Base-by-base conservation (phyloP, 129 eudicot species). In the Deinandra increscens region DNA sequence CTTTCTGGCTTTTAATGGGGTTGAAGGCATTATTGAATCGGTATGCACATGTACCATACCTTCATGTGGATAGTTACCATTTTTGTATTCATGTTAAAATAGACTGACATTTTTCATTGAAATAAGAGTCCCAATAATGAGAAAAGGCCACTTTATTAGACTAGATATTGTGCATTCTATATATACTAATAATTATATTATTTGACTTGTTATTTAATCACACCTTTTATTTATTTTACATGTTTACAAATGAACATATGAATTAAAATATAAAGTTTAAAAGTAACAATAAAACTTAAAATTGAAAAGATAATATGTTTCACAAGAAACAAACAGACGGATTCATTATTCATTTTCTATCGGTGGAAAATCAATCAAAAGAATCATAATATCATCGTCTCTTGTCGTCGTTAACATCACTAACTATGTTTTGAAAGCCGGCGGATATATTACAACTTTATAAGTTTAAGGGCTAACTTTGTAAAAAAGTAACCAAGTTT, bases 41-140 rank as follows among this genome's bases (percentile, higher is more conserved):
- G 17, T 13, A 23, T 56, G 39, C 75, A 67, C 62, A 59, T 75
- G 63, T 34, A 34, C 69, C 44, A 64, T 36, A 20, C 66, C 64
- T 62, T 50, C 42, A 73, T 63, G 69, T n/a, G 44, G 74, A 53
- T 69, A 7, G 38, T 29, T 58, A 58, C 67, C 56, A 42, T n/a
- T 45, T 42, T 4, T 56, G 44, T 4, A 7, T 53, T 53, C 74
- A 66, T 50, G 50, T 50, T 11, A 12, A 68, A 50, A 51, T 18
- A 51, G 63, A 29, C 62, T 18, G 43, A 68, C 48, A 10, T 36
- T 68, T 49, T 48, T 51, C 17, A 58, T 51, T 41, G n/a, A 11
- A 12, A 51, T 10, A 36, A 50, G 10, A 18, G 37, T 11, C 46
- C 63, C 37, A 18, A 68, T 68, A 51, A 34, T 58, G 31, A 15